phyloP scores from a whole-genome alignment of 257 asterid genomes.

The Apocynum venetum region DNA sequence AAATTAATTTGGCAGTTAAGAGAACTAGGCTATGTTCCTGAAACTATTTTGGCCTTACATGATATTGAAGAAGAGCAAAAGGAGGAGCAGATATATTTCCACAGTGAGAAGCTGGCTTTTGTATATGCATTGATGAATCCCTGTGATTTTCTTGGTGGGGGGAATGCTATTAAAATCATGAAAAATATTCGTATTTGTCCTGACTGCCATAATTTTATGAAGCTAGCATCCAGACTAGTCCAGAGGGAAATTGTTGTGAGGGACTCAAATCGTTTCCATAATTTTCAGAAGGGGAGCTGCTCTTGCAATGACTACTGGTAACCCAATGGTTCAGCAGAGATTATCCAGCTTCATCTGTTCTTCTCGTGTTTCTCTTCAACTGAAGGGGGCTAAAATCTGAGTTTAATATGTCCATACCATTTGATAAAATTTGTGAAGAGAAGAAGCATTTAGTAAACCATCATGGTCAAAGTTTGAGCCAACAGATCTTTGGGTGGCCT shows the following conservation, averaged over 20 bases:
- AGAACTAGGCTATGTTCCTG: constrained; percentile 49
- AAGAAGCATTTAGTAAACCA: neutral
- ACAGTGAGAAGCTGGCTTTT: constrained; percentile 87
- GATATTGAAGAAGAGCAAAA: constrained; percentile 88
- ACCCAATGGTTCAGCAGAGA: neutral
- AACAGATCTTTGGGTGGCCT: neutral
- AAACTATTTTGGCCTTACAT: constrained; percentile 46
- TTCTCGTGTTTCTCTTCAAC: neutral
- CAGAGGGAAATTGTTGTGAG: constrained; percentile 56
- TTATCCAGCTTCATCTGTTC: neutral
- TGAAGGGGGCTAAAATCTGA: neutral
- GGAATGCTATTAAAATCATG: constrained; percentile 45
- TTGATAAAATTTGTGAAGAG: neutral
- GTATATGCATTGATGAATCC: constrained; percentile 56
- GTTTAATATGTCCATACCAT: neutral
- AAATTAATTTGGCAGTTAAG: constrained; percentile 36
- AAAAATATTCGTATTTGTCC: constrained; percentile 65
- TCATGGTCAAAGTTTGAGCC: neutral
- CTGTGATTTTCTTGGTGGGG: constrained; percentile 15
- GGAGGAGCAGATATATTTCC: constrained; percentile 80
- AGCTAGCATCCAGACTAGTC: constrained; percentile 51
- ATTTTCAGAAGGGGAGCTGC: constrained; percentile 58
- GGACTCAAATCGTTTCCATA: constrained; percentile 83
- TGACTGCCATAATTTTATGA: constrained; percentile 87
- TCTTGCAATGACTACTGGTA: constrained; percentile 87